phyloP scores from a whole-genome alignment of 768 basidiomycete genomes.

The Suillus americanus region DNA sequence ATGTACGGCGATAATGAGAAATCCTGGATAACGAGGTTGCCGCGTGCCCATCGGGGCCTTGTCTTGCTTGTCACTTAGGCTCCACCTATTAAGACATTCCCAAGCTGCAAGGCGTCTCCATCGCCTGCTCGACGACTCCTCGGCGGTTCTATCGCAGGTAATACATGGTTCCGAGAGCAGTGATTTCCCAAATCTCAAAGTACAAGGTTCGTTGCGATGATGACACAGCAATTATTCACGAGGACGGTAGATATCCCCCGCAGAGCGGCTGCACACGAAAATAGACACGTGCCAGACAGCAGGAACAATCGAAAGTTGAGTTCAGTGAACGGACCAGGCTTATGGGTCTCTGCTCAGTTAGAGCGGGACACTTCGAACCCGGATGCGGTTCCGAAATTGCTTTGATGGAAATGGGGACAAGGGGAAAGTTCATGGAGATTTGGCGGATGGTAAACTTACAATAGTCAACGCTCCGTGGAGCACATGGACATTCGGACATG shows the following conservation, averaged over 20 bases:
- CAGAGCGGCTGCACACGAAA: not conserved
- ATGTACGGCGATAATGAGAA: not conserved
- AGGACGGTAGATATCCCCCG: not conserved
- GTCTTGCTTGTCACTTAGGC: not conserved
- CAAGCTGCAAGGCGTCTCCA: not conserved
- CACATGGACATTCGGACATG: not conserved
- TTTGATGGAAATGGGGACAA: slow-evolving; percentile 1
- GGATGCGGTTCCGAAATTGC: not conserved
- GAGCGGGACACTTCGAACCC: not conserved
- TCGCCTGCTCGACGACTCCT: not conserved
- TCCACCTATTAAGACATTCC: not conserved
- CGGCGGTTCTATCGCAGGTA: not conserved
- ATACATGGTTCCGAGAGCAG: not conserved
- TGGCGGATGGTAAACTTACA: not conserved
- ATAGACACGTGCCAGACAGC: not conserved
- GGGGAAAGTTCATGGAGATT: not conserved
- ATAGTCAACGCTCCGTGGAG: not conserved
- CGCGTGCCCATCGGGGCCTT: not conserved
- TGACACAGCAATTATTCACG: not conserved
- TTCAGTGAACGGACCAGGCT: not conserved
- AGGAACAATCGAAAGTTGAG: not conserved
- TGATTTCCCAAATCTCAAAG: not conserved
- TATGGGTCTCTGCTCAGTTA: not conserved
- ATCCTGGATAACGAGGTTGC: not conserved
- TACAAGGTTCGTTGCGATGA: not conserved